These are phyloP conservation scores for Plasmopara muralis DNA, from an alignment of 352 stramenopile genomes.

Conservation along the genomic window DNA sequence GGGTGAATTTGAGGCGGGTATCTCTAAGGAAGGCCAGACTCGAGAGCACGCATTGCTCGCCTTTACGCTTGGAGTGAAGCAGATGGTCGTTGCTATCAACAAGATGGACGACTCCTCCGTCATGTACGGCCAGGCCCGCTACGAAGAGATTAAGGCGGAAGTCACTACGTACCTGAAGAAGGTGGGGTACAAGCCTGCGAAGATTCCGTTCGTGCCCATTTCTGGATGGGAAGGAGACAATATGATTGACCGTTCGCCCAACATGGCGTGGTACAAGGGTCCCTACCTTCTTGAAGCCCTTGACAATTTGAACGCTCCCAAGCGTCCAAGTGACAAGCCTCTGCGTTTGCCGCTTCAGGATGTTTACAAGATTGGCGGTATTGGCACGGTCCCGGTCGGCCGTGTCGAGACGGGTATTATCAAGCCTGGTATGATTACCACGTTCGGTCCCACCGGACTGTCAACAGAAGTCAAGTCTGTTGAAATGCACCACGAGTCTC, in stretches of 20 bases:
- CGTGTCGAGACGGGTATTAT: slow-evolving; percentile 96
- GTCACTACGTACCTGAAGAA: slow-evolving; percentile 92
- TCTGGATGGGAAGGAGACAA: slow-evolving; percentile 97
- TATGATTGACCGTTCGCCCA: slow-evolving; percentile 91
- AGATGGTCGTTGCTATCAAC: slow-evolving; percentile 98
- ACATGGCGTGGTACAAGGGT: slow-evolving; percentile 98
- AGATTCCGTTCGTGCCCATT: slow-evolving; percentile 95
- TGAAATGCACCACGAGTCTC: slow-evolving; percentile 94
- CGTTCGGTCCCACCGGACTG: slow-evolving; percentile 88
- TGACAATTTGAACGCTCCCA: slow-evolving; percentile 88
- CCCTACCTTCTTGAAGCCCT: slow-evolving; percentile 87
- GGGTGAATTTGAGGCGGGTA: slow-evolving; percentile 93
- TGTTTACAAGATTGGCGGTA: slow-evolving; percentile 97
- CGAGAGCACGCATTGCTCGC: slow-evolving; percentile 94
- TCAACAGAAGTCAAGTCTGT: slow-evolving; percentile 94
- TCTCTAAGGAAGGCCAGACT: slow-evolving; percentile 94
- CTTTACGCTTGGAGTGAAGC: slow-evolving; percentile 96
- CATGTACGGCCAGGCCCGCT: slow-evolving; percentile 91
- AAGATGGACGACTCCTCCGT: slow-evolving; percentile 98
- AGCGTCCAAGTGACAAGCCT: slow-evolving; percentile 90
- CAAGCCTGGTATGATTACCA: slow-evolving; percentile 89
- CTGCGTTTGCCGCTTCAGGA: slow-evolving; percentile 95
- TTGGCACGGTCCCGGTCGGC: slow-evolving; percentile 95
- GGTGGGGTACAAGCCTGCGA: slow-evolving; percentile 94
- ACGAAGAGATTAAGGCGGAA: slow-evolving; percentile 92